Evolutionary conservation across 257 asterid genomes (phyloP), one percentile per base, ranked within the genome.

Genomic region (Solanum phureja): DNA sequence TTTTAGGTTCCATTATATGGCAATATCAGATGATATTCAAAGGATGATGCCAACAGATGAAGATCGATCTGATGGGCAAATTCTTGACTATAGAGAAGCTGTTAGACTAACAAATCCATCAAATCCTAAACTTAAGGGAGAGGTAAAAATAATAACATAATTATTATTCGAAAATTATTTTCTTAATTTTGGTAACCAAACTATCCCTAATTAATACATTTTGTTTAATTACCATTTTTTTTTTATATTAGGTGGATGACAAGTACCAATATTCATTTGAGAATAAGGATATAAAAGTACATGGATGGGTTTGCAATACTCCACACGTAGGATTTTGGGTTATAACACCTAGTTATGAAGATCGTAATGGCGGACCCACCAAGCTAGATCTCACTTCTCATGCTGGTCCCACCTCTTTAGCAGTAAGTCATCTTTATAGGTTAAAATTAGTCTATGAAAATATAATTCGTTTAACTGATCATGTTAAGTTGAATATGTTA

Each of bases 1-100:
- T 72, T 42, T 81, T 90, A 95, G 98, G 92, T 94, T 95, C 85
- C 83, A 85, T 86, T 93, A 94, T 90, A 94, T 94, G 98, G 98
- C 93, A 18, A 83, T 94, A 83, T 91, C 98, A 2, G 98, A 94
- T 38, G 89, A 93, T 64, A 91, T 56, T 44, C 98, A 95, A 90
- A 90, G 93, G 71, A 46, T 86, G 13, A 94, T 94, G 98, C 98
- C 98, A n/a, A 88, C 94, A 21, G 89, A 82, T 23, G 7, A 13
- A 5, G 98, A 95, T 86, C 89, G 95, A 11, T 7, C 27, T 4
- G n/a, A 12, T 7, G 98, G 98, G 2, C 87, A 52, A 4, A 81
- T 2, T 19, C 98, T 95, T 23, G 93, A 90, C 72, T 95, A 92
- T 87, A 83, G 52, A 85, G 98, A 95, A 91, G 98, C 98, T 31